Base-by-base conservation (phyloP, 2,329 filamentous ascomycete genomes). In the Colletotrichum paranaense region DNA sequence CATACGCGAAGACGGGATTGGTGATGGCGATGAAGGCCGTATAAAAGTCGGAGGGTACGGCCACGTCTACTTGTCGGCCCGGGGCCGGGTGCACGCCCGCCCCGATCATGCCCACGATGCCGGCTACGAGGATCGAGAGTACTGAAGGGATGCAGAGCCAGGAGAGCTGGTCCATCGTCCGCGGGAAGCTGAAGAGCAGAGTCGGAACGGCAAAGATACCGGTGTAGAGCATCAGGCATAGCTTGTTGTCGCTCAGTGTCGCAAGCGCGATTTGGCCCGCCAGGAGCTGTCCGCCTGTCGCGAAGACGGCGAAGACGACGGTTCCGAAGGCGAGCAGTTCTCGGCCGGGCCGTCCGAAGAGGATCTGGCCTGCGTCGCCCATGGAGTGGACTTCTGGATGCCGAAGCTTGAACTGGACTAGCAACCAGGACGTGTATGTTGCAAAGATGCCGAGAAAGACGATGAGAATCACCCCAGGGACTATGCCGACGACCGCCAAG, bases 1-100 rank as follows among this genome's bases (percentile, higher is more conserved):
- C 86, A 76, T 86, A 88, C 0, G 86, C 83, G 72, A 89, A 89
- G 0, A 88, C 86, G 0, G 87, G 86, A 75, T 89, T 88, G 14
- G 78, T 68, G 76, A 79, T 53, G 78, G 81, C 42, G 79, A 82
- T 14, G 78, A 82, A 72, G 78, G 82, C 46, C 78, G 81, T 42
- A 79, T 81, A 67, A 71, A 79, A 35, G 68, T 76, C 77, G 24
- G 78, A 84, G 0, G 81, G 77, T 8, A 81, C 78, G 0, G 81
- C 78, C 4, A 84, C 79, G n/a, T 80, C 78, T 58, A 88, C 79
- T 5, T 81, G 75, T 9, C 85, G 79, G 3, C 79, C 78, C 0
- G 78, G 76, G 5, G 81, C 80, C 0, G 86, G 86, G 62, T 83
- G 79, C 5, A 82, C 77, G 11, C 86, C 86, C 0, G 87, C 86